Percentiles rank a stretch among this genome's conserved stretches.
Evolutionary conservation across 495 filamentous ascomycete species (phyloP).

Genomic region (Hapsidospora chrysogenum): DNA sequence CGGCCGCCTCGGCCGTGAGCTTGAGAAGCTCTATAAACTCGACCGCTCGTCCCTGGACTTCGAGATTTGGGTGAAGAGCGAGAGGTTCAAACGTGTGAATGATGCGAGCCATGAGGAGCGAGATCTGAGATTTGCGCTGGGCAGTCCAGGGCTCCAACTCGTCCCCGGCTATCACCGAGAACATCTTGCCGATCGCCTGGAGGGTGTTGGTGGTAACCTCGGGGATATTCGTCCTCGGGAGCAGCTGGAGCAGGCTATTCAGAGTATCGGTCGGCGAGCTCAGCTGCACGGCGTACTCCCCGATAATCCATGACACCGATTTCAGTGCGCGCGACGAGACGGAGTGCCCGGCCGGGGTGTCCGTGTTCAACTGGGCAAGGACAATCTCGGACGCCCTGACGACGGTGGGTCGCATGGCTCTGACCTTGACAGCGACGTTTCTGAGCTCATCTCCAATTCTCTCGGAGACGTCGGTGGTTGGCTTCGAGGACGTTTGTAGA

Average conservation of each 20-base stretch:
- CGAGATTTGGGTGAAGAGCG: slow-evolving; percentile 63
- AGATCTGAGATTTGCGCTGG: slow-evolving; percentile 48
- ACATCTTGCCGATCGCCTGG: slow-evolving; percentile 77
- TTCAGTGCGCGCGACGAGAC: slow-evolving; percentile 43
- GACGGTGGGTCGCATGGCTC: slow-evolving; percentile 56
- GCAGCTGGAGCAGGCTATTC: slow-evolving; percentile 54
- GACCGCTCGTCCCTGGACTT: slow-evolving; percentile 91
- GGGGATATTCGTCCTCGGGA: slow-evolving; percentile 34
- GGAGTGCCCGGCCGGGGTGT: slow-evolving; percentile 19
- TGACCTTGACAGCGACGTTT: slow-evolving; percentile 84
- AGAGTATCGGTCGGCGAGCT: slow-evolving; percentile 46
- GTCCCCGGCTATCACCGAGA: slow-evolving; percentile 45
- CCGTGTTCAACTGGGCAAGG: slow-evolving; percentile 27
- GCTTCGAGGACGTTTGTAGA: slow-evolving; percentile 23
- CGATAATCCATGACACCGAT: slow-evolving; percentile 65
- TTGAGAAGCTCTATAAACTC: slow-evolving; percentile 83
- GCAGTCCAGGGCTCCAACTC: slow-evolving; percentile 40
- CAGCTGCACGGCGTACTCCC: slow-evolving; percentile 68
- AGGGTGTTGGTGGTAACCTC: slow-evolving; percentile 56
- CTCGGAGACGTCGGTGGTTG: slow-evolving; percentile 40
- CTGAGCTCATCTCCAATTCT: slow-evolving; percentile 70
- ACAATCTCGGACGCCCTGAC: slow-evolving; percentile 74
- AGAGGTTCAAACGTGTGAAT: slow-evolving; percentile 65
- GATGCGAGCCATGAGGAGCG: slow-evolving; percentile 63
- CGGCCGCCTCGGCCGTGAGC: slow-evolving; percentile 62